Base-by-base conservation (phyloP, 1,284 basidiomycete genomes). In the Puccinia triticina region DNA sequence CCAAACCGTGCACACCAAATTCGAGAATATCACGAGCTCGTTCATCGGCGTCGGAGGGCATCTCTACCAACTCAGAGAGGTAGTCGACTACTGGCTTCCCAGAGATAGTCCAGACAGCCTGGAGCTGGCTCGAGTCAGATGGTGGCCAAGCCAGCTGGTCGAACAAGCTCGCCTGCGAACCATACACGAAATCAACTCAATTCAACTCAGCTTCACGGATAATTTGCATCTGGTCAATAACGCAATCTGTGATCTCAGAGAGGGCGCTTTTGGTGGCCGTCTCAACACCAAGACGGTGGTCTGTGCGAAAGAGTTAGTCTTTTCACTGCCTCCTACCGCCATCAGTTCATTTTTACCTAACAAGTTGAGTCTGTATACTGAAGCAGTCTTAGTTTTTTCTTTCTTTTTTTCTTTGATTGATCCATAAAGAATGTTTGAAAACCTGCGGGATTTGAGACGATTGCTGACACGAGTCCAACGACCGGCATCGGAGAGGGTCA, bases 231-330 rank as follows among this genome's bases (percentile, higher is more conserved):
- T 29, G 55, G 40, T 81, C 50, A 81, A 59, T 81, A 72, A 81
- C 57, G 53, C 78, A 29, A 55, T 81, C 40, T 57, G 78, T 34
- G 48, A 82, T 37, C 59, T 82, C 3, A 74, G 80, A 40, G 80
- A 82, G 64, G 80, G 80, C 16, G 59, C 80, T 23, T 82, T 82
- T 69, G 80, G 80, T 67, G 80, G 80, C 53, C 50, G 71, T 21
- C 61, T 82, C 32, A 82, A 82, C 59, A 82, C 71, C 21, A 82
- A 66, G 50, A 53, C 80, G 14, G 32, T 75, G 29, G 46, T n/a
- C 8, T 46, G 43, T 66, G 53, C 71, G 37, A 29, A 55, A 75
- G n/a, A 64, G 80, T 82, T n/a, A 67, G 80, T 64, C 37, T 53
- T 29, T 10, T 32, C 12, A 14, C 29, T 34, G 2, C 29, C 34